These are phyloP conservation scores for Pezicula neosporulosa DNA, from an alignment of 2,329 filamentous ascomycete genomes.

Conservation along the genomic window DNA sequence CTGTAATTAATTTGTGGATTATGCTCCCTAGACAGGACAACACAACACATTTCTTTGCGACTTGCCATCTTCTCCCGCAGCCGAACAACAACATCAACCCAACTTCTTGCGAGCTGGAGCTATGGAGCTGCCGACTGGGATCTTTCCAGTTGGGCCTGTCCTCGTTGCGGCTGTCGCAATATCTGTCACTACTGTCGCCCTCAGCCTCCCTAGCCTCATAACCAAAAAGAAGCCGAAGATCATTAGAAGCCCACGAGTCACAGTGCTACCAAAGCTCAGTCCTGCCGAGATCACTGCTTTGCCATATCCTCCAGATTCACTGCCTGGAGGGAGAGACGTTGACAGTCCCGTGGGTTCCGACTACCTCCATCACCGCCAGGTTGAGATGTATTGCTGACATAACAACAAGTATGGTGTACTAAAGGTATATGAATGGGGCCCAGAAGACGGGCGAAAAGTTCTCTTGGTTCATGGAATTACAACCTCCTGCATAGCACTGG, in stretches of 20 bases:
- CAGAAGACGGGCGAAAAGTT: conserved; percentile 64
- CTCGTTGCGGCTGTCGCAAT: no score
- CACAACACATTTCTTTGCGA: no score
- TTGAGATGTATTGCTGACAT: background rate
- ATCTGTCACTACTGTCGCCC: no score
- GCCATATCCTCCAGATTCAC: conserved; percentile 64
- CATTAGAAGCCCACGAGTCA: background rate
- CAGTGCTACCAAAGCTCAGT: conserved; percentile 2
- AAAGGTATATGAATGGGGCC: conserved; percentile 76
- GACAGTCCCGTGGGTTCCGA: conserved; percentile 40
- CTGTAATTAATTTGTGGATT: no score
- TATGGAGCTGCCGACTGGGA: no score
- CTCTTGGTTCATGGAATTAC: conserved; percentile 76
- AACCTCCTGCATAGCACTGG: conserved; percentile 68
- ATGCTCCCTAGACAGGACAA: no score
- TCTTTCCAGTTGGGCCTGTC: no score
- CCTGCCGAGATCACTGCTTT: conserved; percentile 30
- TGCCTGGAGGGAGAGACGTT: conserved; percentile 67
- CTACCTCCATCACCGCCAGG: background rate
- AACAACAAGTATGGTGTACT: conserved; percentile 55
- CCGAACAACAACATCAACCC: no score
- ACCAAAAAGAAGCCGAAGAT: background rate
- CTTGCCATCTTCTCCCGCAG: no score
- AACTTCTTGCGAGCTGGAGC: no score
- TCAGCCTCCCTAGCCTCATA: background rate